Conservation (phyloP, 2,329 filamentous ascomycete genomes). For the Amesomyces nigricolor region DNA sequence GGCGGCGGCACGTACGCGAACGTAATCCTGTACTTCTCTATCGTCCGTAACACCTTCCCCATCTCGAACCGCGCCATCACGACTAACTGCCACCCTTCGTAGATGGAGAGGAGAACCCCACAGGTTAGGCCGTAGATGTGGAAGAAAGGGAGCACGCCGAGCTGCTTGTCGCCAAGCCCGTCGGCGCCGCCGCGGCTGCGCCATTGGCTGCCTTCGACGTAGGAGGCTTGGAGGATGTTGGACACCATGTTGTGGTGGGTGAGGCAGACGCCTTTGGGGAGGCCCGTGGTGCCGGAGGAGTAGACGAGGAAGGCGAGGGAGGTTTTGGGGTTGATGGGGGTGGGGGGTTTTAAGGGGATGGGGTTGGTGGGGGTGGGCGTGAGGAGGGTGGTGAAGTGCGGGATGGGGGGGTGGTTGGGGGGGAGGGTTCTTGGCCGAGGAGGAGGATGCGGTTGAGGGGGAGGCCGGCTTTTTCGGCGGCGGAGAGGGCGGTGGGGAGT, state of each 20-base stretch:
- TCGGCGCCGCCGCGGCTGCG: conserved; percentile 52
- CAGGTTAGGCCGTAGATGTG: conserved; percentile 81
- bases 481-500: conserved; percentile 59
- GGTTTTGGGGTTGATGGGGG: conserved; percentile 55
- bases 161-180: conserved; percentile 62
- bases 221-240: conserved; percentile 56
- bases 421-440: conserved; percentile 63
- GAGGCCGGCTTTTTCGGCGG: conserved; percentile 65
- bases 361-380: conserved; percentile 47
- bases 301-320: conserved; percentile 85
- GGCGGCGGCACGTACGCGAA: conserved; percentile 81
- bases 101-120: conserved; percentile 63
- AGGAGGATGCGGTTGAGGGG: conserved; percentile 68
- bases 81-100: conserved; percentile 59
- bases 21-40: conserved; percentile 70
- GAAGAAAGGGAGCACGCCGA: conserved; percentile 83
- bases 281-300: conserved; percentile 81
- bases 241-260: conserved; percentile 77
- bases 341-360: conserved; percentile 47
- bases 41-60: conserved; percentile 67
- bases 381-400: conserved; percentile 67
- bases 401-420: conserved; percentile 52
- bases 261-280: conserved; percentile 87
- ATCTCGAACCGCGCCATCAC: conserved; percentile 79
- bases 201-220: conserved; percentile 51